These are phyloP conservation scores for Ochromonas danica DNA, from an alignment of 108 stramenopile species.

Conservation along the genomic window DNA sequence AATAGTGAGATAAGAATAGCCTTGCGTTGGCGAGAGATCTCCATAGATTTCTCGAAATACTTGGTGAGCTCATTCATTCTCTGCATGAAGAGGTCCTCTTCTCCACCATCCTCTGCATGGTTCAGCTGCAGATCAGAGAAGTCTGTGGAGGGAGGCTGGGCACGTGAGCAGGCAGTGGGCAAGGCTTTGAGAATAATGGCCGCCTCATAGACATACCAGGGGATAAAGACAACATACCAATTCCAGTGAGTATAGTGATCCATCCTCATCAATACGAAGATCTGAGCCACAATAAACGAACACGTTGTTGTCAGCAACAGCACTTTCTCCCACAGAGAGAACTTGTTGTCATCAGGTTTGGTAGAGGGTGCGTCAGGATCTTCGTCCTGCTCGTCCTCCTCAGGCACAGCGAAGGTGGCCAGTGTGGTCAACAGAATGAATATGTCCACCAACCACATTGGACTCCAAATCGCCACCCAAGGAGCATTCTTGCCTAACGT, in stretches of 20 bases:
- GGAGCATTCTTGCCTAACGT: conserved; percentile 10
- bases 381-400: neutral
- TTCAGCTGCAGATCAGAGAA: neutral
- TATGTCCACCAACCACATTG: conserved; percentile 32
- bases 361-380: neutral
- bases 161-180: neutral
- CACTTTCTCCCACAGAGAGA: neutral
- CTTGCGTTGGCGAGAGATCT: neutral
- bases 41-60: conserved; percentile 17
- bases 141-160: neutral
- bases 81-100: conserved; percentile 12
- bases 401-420: neutral
- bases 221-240: conserved; percentile 24
- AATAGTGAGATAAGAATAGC: neutral
- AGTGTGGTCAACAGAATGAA: neutral
- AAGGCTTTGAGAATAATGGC: neutral
- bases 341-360: neutral
- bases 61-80: neutral
- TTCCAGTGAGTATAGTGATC: conserved; percentile 3
- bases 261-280: conserved; percentile 23
- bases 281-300: conserved; percentile 19
- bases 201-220: conserved; percentile 28
- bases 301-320: neutral
- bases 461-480: conserved; percentile 30
- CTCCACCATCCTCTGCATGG: neutral